Base-by-base conservation (phyloP, 306 rosid species). In the Citrullus mucosospermus region DNA sequence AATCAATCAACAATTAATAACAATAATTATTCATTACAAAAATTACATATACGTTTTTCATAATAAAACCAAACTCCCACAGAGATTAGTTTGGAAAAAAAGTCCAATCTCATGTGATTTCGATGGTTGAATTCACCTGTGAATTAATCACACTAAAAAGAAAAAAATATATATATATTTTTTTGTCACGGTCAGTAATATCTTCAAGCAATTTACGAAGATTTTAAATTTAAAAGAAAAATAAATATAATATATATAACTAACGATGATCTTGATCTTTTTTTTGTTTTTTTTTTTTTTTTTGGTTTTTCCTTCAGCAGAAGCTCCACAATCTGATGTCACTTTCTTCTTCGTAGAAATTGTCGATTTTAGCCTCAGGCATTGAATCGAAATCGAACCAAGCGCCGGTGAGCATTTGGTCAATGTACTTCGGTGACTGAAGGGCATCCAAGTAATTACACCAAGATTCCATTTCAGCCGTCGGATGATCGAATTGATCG, bases 301-400 rank as follows among this genome's bases (percentile, higher is more conserved):
- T 6, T 46, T 13, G 1, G 5, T 32, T 63, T 11, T 3, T 2
- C 16, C 56, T 74, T 74, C 50, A 77, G 73, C 72, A 86, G 93
- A 95, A 95, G 82, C 87, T 92, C 99, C 99, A 95, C 82, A 92
- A 81, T 41, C 79, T 83, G 85, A 95, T 88, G 54, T 95, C 97
- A 70, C 81, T 82, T 81, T 92, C 98, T 80, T 95, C 99, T 81
- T 92, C 97, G 38, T 88, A 88, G 22, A 87, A 72, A 82, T 88
- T 93, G 59, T 85, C 81, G 10, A 85, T 51, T 80, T 81, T 81
- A 30, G 48, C 34, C n/a, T 20, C 85, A 0, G 76, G 53, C 13
- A 53, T 79, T 1, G 95, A 86, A 82, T 86, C 93, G 66, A 87
- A 86, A 82, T 86, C 93, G 62, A 87, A 86, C 76, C 85, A 68